These are phyloP conservation scores for Pleoardoris graminearum DNA, from an alignment of 2,329 filamentous ascomycete genomes.

Conservation along the genomic window DNA sequence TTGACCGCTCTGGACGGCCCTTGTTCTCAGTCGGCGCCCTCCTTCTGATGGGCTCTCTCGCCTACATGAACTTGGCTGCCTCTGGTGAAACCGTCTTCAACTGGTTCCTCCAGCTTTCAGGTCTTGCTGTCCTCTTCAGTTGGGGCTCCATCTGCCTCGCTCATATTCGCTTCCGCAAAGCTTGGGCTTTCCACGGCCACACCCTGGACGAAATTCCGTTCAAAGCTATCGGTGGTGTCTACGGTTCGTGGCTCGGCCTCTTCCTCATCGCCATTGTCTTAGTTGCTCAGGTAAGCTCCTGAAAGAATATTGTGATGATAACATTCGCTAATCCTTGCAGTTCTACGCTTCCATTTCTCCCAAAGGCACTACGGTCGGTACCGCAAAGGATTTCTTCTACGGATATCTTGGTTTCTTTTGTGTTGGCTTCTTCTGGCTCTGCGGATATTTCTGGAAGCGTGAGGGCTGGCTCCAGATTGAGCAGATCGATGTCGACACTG, in stretches of 20 bases:
- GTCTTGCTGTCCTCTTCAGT: conserved; percentile 74
- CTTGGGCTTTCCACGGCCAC: conserved; percentile 45
- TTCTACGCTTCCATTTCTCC: conserved; percentile 48
- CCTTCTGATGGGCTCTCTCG: conserved; percentile 70
- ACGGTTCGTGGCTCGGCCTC: conserved; percentile 47
- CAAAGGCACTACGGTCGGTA: conserved; percentile 30
- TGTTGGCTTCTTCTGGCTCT: conserved; percentile 47
- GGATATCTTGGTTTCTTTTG: conserved; percentile 54
- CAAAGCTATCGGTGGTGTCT: conserved; percentile 47
- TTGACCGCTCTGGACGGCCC: conserved; percentile 80
- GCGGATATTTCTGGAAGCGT: conserved; percentile 67
- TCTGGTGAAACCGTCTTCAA: conserved; percentile 63
- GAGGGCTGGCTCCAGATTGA: conserved; percentile 60
- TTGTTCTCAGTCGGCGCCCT: conserved; percentile 72
- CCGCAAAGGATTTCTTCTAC: conserved; percentile 51
- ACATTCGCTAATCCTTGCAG: conserved; percentile 22
- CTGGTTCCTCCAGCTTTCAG: conserved; percentile 75
- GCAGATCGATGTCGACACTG: conserved; percentile 69
- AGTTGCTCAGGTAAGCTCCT: conserved; percentile 41
- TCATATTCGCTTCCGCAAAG: conserved; percentile 84
- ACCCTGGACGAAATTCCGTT: conserved; percentile 52
- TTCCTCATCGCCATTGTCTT: conserved; percentile 46
- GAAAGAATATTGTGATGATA: not conserved
- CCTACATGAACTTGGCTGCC: conserved; percentile 63
- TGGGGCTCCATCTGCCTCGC: conserved; percentile 86